Conservation (phyloP, 1,284 basidiomycete species). For the Trichosporon faecale region DNA sequence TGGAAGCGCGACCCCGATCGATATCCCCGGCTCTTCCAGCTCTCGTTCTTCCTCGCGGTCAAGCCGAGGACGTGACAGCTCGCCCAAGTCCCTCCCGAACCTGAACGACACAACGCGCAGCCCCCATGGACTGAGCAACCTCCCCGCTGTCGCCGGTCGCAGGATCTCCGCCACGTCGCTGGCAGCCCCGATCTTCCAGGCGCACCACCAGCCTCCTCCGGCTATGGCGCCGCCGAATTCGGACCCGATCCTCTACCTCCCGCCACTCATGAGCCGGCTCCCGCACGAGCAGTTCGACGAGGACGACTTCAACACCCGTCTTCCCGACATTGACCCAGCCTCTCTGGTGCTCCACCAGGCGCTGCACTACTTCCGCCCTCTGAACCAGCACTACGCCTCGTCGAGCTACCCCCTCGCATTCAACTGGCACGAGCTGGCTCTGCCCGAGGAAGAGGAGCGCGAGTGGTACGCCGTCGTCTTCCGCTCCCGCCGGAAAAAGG, state of each 20-base stretch:
- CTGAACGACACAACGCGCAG: conserved; percentile 19
- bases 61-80: conserved; percentile 23
- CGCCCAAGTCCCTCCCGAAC: conserved; percentile 23
- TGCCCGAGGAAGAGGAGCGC: conserved; percentile 49
- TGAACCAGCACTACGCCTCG: conserved; percentile 62
- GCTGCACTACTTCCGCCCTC: conserved; percentile 69
- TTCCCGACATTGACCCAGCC: conserved; percentile 76
- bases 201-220: conserved; percentile 59
- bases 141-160: conserved; percentile 20
- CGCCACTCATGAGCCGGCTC: conserved; percentile 71
- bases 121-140: conserved; percentile 10
- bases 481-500: conserved; percentile 67
- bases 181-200: conserved; percentile 24
- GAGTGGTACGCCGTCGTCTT: conserved; percentile 91
- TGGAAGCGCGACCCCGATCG: background rate
- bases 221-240: conserved; percentile 55
- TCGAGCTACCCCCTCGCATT: conserved; percentile 69
- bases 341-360: conserved; percentile 81
- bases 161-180: conserved; percentile 20
- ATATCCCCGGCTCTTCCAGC: background rate
- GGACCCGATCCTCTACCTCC: conserved; percentile 67
- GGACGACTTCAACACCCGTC: conserved; percentile 65
- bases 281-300: conserved; percentile 27
- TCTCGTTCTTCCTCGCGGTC: background rate
- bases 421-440: conserved; percentile 72